Conservation (phyloP, 495 filamentous ascomycete genomes). For the Margaritispora aquatica region DNA sequence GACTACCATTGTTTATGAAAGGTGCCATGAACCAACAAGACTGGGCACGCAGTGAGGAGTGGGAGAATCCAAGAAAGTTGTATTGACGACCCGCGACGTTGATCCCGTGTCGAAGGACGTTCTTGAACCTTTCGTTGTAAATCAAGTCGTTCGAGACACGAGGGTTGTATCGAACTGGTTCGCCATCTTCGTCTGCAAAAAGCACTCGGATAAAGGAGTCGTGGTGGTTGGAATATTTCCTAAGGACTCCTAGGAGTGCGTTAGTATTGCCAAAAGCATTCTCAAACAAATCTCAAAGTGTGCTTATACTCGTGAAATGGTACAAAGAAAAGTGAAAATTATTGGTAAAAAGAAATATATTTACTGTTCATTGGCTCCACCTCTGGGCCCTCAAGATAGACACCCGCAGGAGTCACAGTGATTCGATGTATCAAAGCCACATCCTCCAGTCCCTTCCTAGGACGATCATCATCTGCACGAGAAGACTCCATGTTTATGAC, state of each 20-base stretch:
- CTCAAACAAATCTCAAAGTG: no score
- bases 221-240: slow-evolving; percentile 55
- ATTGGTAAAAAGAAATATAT: not conserved
- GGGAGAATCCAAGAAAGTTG: slow-evolving; percentile 71
- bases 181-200: slow-evolving; percentile 69
- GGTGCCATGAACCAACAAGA: slow-evolving; percentile 65
- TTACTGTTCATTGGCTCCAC: slow-evolving; percentile 60
- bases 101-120: slow-evolving; percentile 46
- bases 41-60: slow-evolving; percentile 64
- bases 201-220: slow-evolving; percentile 63
- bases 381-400: slow-evolving; percentile 64
- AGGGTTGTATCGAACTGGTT: slow-evolving; percentile 50
- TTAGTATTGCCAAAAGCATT: no score
- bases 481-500: not conserved
- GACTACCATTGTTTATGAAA: not conserved
- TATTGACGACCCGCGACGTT: slow-evolving; percentile 57
- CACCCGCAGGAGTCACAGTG: slow-evolving; percentile 57
- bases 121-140: slow-evolving; percentile 51
- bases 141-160: slow-evolving; percentile 39
- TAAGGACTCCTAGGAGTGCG: slow-evolving; percentile 39
- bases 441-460: not conserved
- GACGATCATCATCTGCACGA: not conserved
- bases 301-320: not conserved
- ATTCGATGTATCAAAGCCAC: slow-evolving; percentile 47
- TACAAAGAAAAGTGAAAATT: no score